phyloP scores from a whole-genome alignment of 306 rosid genomes.

The Cajanus cajan region DNA sequence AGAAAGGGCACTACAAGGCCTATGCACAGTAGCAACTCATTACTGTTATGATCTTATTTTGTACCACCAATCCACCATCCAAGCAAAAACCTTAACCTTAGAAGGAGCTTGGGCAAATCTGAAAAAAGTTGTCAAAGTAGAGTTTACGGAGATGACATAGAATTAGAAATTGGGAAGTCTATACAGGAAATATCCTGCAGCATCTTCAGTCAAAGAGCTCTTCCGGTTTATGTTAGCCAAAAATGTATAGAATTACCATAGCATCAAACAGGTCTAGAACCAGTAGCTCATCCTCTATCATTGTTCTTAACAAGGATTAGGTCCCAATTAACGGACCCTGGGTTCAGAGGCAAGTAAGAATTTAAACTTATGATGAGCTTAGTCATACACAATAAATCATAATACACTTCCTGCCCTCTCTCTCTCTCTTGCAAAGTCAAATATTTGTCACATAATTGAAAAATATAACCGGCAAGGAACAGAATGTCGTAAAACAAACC shows the following conservation, averaged over 20 bases:
- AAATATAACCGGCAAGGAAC: constrained; percentile 15
- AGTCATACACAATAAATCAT: constrained; percentile 2
- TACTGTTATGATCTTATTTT: background rate
- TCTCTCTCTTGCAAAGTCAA: background rate
- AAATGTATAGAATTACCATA: constrained; percentile 7
- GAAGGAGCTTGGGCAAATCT: background rate
- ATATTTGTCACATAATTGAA: constrained; percentile 8
- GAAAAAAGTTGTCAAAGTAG: background rate
- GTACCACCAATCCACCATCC: background rate
- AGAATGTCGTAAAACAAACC: constrained; percentile 47
- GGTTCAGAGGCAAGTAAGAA: background rate
- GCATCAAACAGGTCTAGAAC: constrained; percentile 11
- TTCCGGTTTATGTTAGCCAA: background rate
- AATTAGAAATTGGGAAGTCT: background rate
- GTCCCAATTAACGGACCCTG: background rate
- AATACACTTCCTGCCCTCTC: background rate
- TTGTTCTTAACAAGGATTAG: constrained; percentile 27
- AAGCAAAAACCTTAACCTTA: background rate
- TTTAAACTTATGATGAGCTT: constrained; percentile 10
- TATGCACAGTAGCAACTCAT: background rate
- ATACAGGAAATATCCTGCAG: background rate
- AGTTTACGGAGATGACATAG: background rate
- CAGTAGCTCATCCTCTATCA: background rate
- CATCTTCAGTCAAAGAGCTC: constrained; percentile 1
- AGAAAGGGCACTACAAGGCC: background rate